Conservation (phyloP, 768 basidiomycete species). For the Neoboletus brunneissimus region DNA sequence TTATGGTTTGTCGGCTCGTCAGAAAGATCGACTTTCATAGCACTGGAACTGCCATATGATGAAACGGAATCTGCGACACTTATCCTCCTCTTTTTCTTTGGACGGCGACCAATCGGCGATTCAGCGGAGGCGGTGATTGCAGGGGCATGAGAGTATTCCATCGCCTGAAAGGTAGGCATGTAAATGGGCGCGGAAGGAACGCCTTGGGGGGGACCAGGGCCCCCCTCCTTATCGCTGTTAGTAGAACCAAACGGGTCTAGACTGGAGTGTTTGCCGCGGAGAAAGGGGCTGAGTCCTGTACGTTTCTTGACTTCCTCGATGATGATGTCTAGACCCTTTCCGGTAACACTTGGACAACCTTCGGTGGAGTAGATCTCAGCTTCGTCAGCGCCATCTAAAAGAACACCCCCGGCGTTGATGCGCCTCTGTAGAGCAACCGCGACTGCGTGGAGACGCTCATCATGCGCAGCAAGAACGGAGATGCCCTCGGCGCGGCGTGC, state of each 20-base stretch:
- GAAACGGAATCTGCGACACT: constrained; percentile 36
- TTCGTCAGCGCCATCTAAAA: constrained; percentile 28
- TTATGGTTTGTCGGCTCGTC: constrained; percentile 21
- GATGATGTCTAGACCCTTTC: constrained; percentile 48
- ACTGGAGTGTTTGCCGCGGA: constrained; percentile 50
- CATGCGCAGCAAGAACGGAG: constrained; percentile 43
- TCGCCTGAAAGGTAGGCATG: constrained; percentile 41
- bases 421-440: constrained; percentile 41
- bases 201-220: constrained; percentile 27
- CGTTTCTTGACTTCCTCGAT: constrained; percentile 50
- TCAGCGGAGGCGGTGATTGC: constrained; percentile 31
- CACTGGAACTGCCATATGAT: constrained; percentile 31
- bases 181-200: constrained; percentile 32
- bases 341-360: constrained; percentile 42
- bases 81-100: constrained; percentile 36
- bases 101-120: constrained; percentile 28
- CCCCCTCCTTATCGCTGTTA: constrained; percentile 34
- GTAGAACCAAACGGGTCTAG: constrained; percentile 48
- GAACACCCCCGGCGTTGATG: constrained; percentile 34
- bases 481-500: constrained; percentile 50
- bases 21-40: constrained; percentile 23
- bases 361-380: constrained; percentile 22
- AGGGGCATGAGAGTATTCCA: constrained; percentile 37
- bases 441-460: constrained; percentile 40
- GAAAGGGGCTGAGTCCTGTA: constrained; percentile 45